Evolutionary conservation across 768 basidiomycete genomes (phyloP).

Genomic region (Rhodosporidiobolus sp.): DNA sequence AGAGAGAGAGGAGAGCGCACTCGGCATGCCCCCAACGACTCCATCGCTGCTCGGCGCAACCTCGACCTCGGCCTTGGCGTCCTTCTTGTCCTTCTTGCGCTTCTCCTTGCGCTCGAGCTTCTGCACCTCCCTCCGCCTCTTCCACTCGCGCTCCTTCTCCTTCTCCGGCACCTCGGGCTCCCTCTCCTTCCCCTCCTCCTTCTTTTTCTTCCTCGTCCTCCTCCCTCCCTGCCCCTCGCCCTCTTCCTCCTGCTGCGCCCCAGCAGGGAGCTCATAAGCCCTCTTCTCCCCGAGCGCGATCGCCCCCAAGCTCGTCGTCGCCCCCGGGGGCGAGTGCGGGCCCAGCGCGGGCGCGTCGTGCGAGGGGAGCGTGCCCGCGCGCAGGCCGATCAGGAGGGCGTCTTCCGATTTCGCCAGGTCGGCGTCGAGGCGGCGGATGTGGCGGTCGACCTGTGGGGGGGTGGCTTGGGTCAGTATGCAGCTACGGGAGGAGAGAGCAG

Average conservation of each 20-base stretch:
- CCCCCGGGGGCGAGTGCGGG: not conserved
- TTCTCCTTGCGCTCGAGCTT: conserved; percentile 8
- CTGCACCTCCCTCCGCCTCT: conserved; percentile 11
- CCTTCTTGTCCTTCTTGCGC: no score
- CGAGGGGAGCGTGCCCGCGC: conserved; percentile 54
- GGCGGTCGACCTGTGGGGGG: conserved; percentile 64
- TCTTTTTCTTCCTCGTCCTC: not conserved
- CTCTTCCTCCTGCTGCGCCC: not conserved
- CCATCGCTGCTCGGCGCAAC: no score
- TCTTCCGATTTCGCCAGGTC: conserved; percentile 64
- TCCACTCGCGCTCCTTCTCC: conserved; percentile 17
- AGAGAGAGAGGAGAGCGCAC: not conserved
- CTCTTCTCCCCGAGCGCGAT: conserved; percentile 9
- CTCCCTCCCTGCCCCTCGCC: not conserved
- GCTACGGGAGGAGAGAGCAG: not conserved
- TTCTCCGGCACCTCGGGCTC: not conserved
- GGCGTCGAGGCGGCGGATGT: conserved; percentile 72
- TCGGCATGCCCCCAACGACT: conserved; percentile 10
- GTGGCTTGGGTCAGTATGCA: not conserved
- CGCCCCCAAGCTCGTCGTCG: not conserved
- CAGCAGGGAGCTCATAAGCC: not conserved
- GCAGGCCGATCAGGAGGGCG: conserved; percentile 57
- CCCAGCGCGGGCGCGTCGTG: conserved; percentile 32
- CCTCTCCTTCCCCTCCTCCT: conserved; percentile 4
- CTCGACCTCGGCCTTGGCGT: no score